These are phyloP conservation scores for Paracoccidioides brasiliensis DNA, from an alignment of 2,329 filamentous ascomycete genomes.

Conservation along the genomic window DNA sequence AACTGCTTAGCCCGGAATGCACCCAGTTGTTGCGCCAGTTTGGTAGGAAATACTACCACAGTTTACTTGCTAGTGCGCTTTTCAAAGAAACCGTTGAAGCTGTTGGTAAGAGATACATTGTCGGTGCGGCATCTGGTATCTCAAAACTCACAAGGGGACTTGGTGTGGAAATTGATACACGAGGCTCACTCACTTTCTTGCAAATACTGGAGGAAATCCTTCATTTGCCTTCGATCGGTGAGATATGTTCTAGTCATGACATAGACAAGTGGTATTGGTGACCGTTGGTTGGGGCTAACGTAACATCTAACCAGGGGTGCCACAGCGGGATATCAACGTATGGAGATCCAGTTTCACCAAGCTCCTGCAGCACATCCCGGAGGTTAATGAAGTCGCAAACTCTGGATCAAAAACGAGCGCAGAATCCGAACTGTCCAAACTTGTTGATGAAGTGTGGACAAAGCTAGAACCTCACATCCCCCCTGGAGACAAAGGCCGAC, in stretches of 20 bases:
- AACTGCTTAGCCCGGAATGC: neutral
- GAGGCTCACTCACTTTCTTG: neutral
- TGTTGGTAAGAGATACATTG: neutral
- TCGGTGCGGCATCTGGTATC: neutral
- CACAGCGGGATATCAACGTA: neutral
- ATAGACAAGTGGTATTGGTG: neutral
- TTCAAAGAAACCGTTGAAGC: neutral
- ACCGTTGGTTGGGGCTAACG: neutral
- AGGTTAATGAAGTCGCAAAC: neutral
- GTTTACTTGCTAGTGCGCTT: constrained; percentile 1
- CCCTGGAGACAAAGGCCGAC: neutral
- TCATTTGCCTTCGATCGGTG: neutral
- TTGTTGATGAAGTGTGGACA: neutral
- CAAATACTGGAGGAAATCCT: neutral
- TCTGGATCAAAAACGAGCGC: neutral
- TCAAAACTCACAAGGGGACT: neutral
- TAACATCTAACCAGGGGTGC: neutral
- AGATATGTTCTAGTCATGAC: neutral
- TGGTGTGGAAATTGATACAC: neutral
- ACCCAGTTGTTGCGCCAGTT: neutral
- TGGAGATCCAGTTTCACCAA: constrained; percentile 1
- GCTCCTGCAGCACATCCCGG: neutral
- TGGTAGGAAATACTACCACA: constrained; percentile 1
- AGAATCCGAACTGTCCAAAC: neutral
- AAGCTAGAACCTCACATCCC: neutral